Percentiles rank a stretch among this genome's conserved stretches.
phyloP scores from a whole-genome alignment of 108 stramenopile species.

The Tribonema minus region DNA sequence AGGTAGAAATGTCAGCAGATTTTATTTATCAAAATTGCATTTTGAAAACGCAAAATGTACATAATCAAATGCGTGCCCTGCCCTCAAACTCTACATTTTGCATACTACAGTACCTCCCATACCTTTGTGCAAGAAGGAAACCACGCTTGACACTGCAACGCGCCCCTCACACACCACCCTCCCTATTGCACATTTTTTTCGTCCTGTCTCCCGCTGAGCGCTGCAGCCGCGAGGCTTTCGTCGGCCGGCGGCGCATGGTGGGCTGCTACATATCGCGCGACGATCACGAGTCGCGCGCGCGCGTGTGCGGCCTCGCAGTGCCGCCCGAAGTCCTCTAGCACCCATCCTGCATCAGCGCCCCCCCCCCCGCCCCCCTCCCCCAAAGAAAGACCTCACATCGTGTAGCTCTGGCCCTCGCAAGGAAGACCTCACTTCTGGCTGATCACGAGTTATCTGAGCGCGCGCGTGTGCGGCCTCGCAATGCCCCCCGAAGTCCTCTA shows the following conservation, averaged over 20 bases:
- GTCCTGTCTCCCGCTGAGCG: background rate
- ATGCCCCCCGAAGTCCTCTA: no score
- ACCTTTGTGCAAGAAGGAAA: background rate
- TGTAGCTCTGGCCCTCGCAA: no score
- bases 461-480: conserved; percentile 2
- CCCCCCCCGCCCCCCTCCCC: no score
- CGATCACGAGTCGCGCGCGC: conserved; percentile 6
- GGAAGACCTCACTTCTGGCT: no score
- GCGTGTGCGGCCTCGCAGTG: conserved; percentile 3
- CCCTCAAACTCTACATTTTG: background rate
- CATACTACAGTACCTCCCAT: background rate
- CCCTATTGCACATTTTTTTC: background rate
- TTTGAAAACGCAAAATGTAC: background rate
- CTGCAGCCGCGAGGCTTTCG: background rate
- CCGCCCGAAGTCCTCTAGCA: no score
- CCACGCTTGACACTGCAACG: background rate
- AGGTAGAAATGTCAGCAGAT: no score
- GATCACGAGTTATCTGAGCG: no score
- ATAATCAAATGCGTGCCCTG: background rate
- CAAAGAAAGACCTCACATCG: no score
- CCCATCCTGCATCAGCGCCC: no score
- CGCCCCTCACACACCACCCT: background rate
- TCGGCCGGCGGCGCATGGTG: conserved; percentile 20
- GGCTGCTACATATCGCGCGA: conserved; percentile 24
- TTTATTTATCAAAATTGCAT: no score